Conservation (phyloP, 148 eudicot species). For the Amaranthus cruentus region DNA sequence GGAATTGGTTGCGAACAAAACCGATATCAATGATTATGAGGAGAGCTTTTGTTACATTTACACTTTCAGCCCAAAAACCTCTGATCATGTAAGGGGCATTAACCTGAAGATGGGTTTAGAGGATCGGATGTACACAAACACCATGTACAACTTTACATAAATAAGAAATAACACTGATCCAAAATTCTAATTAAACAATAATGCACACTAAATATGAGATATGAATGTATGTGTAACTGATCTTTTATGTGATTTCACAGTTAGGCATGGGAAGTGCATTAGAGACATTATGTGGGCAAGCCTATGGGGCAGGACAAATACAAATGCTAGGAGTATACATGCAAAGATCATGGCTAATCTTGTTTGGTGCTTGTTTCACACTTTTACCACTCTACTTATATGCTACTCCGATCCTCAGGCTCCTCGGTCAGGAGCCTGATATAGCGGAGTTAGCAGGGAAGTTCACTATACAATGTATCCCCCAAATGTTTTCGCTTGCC, state of each 20-base stretch:
- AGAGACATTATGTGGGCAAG: constrained; percentile 94
- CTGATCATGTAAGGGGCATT: too few relatives aligned
- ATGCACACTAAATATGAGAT: too few relatives aligned
- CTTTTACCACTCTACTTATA: constrained; percentile 68
- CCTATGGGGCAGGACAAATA: constrained; percentile 83
- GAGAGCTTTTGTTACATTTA: too few relatives aligned
- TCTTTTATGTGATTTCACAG: constrained; percentile 31
- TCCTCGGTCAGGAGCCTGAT: constrained; percentile 70
- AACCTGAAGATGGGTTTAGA: too few relatives aligned
- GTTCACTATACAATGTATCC: constrained; percentile 65
- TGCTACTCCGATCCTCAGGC: constrained; percentile 54
- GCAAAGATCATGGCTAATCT: constrained; percentile 92
- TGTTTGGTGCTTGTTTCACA: constrained; percentile 44
- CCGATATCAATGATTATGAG: too few relatives aligned
- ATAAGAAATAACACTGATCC: too few relatives aligned
- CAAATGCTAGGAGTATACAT: constrained; percentile 86
- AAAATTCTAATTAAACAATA: too few relatives aligned
- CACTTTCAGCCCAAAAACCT: too few relatives aligned
- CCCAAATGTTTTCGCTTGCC: constrained; percentile 90
- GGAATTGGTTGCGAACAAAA: too few relatives aligned
- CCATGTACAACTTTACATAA: too few relatives aligned
- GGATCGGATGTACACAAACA: too few relatives aligned
- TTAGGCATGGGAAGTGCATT: constrained; percentile 96
- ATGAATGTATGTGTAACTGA: not conserved
- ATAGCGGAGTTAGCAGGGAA: constrained; percentile 69